Percentiles rank a stretch among this genome's conserved stretches.
phyloP scores from a whole-genome alignment of 2,329 filamentous ascomycete species.

The Tricladium varicosporioides region DNA sequence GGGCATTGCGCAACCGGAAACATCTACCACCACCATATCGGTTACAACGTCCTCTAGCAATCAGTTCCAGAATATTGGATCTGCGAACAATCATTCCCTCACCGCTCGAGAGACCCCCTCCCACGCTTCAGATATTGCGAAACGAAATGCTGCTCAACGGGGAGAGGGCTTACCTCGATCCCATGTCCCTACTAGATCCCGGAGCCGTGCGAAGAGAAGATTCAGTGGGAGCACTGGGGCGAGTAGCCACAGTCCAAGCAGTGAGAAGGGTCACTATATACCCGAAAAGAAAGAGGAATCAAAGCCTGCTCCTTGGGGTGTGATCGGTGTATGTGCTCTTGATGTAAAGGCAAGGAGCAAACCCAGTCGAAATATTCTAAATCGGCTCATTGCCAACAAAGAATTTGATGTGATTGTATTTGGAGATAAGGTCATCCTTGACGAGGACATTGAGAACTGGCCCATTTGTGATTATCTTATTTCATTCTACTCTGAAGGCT shows the following conservation, averaged over 20 bases:
- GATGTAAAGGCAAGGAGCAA: slow-evolving; percentile 97
- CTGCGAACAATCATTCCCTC: slow-evolving; percentile 45
- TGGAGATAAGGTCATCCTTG: slow-evolving; percentile 96
- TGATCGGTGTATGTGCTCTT: slow-evolving; percentile 91
- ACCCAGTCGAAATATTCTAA: slow-evolving; percentile 93
- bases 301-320: slow-evolving; percentile 59
- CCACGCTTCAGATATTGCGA: slow-evolving; percentile 32
- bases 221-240: slow-evolving; percentile 80
- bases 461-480: slow-evolving; percentile 90
- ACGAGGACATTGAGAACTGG: slow-evolving; percentile 96
- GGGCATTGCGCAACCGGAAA: slow-evolving; percentile 44
- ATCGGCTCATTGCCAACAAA: slow-evolving; percentile 81
- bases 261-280: slow-evolving; percentile 55
- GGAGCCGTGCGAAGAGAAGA: slow-evolving; percentile 69
- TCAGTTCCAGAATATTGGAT: slow-evolving; percentile 41
- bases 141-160: slow-evolving; percentile 31
- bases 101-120: slow-evolving; percentile 34
- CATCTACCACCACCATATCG: slow-evolving; percentile 50
- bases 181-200: slow-evolving; percentile 53
- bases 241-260: slow-evolving; percentile 77
- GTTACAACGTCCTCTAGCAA: slow-evolving; percentile 51
- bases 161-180: slow-evolving; percentile 33
- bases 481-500: slow-evolving; percentile 97
- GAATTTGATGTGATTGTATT: slow-evolving; percentile 98
- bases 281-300: slow-evolving; percentile 56